Conservation (phyloP, 208 protist genomes). For the Trypanosoma mega region DNA sequence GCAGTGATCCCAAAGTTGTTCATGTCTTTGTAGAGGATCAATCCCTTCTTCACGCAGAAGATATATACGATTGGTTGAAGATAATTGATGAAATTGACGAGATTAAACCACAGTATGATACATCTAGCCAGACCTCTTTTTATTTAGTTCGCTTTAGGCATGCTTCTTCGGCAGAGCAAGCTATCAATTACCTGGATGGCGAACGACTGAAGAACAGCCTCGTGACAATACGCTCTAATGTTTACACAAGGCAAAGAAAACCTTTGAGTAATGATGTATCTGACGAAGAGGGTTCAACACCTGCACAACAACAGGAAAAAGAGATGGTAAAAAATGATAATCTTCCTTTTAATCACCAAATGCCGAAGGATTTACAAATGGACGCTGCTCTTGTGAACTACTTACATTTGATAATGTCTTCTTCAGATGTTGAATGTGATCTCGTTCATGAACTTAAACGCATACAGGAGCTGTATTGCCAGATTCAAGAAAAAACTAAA, state of each 20-base stretch:
- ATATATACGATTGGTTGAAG: conserved; percentile 70
- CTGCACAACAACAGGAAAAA: not conserved
- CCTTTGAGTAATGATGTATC: not conserved
- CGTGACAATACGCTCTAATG: conserved; percentile 47
- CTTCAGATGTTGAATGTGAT: not conserved
- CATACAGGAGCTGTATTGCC: conserved; percentile 23
- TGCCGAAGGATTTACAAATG: conserved; percentile 68
- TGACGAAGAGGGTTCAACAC: not conserved
- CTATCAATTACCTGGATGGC: conserved; percentile 63
- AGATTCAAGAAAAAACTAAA: conserved; percentile 8
- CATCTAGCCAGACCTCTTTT: conserved; percentile 32
- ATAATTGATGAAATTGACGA: conserved; percentile 63
- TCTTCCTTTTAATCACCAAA: conserved; percentile 62
- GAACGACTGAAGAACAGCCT: conserved; percentile 61
- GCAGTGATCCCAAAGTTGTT: conserved; percentile 38
- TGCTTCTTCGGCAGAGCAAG: conserved; percentile 43
- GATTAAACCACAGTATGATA: conserved; percentile 81
- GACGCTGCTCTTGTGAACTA: conserved; percentile 40
- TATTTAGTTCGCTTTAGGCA: conserved; percentile 63
- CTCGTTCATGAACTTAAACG: conserved; percentile 10
- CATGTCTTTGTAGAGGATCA: conserved; percentile 55
- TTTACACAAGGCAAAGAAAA: conserved; percentile 31
- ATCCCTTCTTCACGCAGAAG: conserved; percentile 40
- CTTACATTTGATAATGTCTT: conserved; percentile 26
- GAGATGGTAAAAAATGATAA: conserved; percentile 12